Evolutionary conservation across 768 basidiomycete genomes (phyloP).

Genomic region (Calocybe indica): DNA sequence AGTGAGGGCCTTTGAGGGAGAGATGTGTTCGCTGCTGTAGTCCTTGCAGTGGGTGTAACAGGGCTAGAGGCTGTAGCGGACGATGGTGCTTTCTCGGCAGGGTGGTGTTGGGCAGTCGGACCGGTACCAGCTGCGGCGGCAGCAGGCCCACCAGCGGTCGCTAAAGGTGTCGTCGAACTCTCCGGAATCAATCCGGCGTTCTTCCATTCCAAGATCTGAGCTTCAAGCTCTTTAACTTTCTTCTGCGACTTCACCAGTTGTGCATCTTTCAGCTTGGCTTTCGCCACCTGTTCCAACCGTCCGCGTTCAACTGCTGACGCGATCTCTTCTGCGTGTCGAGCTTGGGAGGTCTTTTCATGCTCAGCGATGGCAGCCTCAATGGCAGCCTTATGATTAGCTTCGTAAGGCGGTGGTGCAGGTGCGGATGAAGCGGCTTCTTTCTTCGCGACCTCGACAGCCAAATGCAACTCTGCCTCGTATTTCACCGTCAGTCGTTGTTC

Average conservation of each 20-base stretch:
- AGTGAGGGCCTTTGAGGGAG: conserved; percentile 14
- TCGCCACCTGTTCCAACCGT: conserved; percentile 54
- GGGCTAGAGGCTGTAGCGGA: conserved; percentile 2
- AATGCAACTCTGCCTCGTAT: conserved; percentile 48
- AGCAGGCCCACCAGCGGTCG: conserved; percentile 18
- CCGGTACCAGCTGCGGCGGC: conserved; percentile 16
- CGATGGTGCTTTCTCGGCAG: conserved; percentile 12
- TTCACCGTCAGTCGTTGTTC: conserved; percentile 47
- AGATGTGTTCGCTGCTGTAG: conserved; percentile 12
- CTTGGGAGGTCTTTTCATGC: conserved; percentile 40
- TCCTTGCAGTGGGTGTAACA: not conserved
- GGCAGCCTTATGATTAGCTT: conserved; percentile 26
- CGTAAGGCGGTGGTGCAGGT: conserved; percentile 18
- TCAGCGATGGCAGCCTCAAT: conserved; percentile 44
- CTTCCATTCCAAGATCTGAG: conserved; percentile 52
- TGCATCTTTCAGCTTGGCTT: conserved; percentile 64
- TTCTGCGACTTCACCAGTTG: conserved; percentile 58
- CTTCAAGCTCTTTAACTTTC: conserved; percentile 65
- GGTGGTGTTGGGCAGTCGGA: conserved; percentile 14
- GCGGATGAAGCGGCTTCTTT: conserved; percentile 27
- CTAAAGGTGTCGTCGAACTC: conserved; percentile 13
- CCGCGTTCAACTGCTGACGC: conserved; percentile 64
- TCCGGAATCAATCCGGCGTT: conserved; percentile 43
- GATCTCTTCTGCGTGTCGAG: conserved; percentile 49
- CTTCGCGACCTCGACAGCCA: conserved; percentile 42